Evolutionary conservation across 2,329 filamentous ascomycete genomes (phyloP).

Genomic region (Colletotrichum sublineola): DNA sequence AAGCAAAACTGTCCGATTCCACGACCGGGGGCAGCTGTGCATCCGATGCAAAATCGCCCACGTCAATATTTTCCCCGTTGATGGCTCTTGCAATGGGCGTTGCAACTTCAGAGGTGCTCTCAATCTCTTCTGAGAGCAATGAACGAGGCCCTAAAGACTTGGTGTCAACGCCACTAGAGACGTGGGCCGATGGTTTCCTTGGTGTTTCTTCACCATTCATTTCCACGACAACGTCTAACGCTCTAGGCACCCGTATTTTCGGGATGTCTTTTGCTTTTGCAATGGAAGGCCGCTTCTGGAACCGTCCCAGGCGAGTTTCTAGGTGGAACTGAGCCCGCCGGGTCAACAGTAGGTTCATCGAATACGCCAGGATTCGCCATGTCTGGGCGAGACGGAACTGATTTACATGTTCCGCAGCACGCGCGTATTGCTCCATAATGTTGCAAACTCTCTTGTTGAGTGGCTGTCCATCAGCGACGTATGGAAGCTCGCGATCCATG

Average conservation of each 20-base stretch:
- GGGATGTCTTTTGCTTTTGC: slow-evolving; percentile 48
- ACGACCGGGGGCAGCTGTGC: slow-evolving; percentile 62
- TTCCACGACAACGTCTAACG: slow-evolving; percentile 44
- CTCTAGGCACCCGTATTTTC: slow-evolving; percentile 47
- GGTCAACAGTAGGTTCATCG: slow-evolving; percentile 66
- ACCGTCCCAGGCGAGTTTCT: slow-evolving; percentile 60
- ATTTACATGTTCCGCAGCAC: slow-evolving; percentile 67
- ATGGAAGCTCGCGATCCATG: slow-evolving; percentile 63
- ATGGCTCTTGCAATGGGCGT: slow-evolving; percentile 71
- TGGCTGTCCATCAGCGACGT: slow-evolving; percentile 50
- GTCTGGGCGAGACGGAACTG: slow-evolving; percentile 74
- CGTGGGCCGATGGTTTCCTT: slow-evolving; percentile 47
- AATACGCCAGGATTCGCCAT: slow-evolving; percentile 72
- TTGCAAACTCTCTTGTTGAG: slow-evolving; percentile 62
- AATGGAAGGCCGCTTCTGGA: slow-evolving; percentile 48
- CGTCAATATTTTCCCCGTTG: slow-evolving; percentile 51
- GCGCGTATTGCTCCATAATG: slow-evolving; percentile 70
- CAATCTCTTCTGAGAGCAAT: slow-evolving; percentile 67
- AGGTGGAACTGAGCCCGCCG: slow-evolving; percentile 70
- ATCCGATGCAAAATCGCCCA: slow-evolving; percentile 48
- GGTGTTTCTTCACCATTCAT: slow-evolving; percentile 56
- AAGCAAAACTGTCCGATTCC: slow-evolving; percentile 64
- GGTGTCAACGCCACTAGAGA: slow-evolving; percentile 49
- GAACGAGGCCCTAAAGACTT: slow-evolving; percentile 57
- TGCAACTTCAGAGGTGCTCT: slow-evolving; percentile 73